Evolutionary conservation across 2,329 filamentous ascomycete species (phyloP).

Genomic region (Penicillium concentricum): DNA sequence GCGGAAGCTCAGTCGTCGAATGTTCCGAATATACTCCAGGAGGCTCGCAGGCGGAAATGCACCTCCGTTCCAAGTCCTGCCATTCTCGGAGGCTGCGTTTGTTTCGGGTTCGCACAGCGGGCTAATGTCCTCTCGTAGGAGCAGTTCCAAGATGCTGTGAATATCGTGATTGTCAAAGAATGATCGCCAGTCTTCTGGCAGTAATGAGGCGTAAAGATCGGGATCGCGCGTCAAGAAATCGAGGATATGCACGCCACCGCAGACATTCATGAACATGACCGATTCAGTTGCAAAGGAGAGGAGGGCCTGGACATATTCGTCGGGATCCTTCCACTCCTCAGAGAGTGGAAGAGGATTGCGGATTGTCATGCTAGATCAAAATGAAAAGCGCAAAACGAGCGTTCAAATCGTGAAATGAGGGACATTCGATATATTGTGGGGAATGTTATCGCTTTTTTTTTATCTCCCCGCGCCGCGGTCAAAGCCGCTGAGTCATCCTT

Average conservation of each 20-base stretch:
- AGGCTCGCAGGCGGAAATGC: slow-evolving; percentile 55
- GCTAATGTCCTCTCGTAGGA: slow-evolving; percentile 73
- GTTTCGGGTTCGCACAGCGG: slow-evolving; percentile 29
- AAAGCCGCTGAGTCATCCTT: not conserved
- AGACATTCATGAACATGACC: slow-evolving; percentile 76
- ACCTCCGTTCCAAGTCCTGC: slow-evolving; percentile 43
- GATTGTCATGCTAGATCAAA: slow-evolving; percentile 45
- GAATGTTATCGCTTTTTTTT: slow-evolving; percentile 20
- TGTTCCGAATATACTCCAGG: slow-evolving; percentile 67
- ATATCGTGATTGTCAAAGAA: slow-evolving; percentile 72
- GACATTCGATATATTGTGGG: slow-evolving; percentile 11
- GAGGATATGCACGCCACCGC: slow-evolving; percentile 89
- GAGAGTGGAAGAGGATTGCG: slow-evolving; percentile 63
- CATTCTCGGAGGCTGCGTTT: not conserved
- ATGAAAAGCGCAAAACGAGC: not conserved
- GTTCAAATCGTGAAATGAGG: slow-evolving; percentile 1
- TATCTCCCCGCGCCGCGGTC: slow-evolving; percentile 3
- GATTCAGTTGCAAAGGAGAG: slow-evolving; percentile 72
- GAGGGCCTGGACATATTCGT: slow-evolving; percentile 76
- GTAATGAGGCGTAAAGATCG: slow-evolving; percentile 72
- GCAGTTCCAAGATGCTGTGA: slow-evolving; percentile 73
- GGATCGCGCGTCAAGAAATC: slow-evolving; percentile 89
- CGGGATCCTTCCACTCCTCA: slow-evolving; percentile 65
- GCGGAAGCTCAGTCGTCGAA: slow-evolving; percentile 67
- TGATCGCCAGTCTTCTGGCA: slow-evolving; percentile 76